Evolutionary conservation across 2,329 filamentous ascomycete genomes (phyloP), one percentile per base, ranked within the genome.

Genomic region (Periconia macrospinosa): DNA sequence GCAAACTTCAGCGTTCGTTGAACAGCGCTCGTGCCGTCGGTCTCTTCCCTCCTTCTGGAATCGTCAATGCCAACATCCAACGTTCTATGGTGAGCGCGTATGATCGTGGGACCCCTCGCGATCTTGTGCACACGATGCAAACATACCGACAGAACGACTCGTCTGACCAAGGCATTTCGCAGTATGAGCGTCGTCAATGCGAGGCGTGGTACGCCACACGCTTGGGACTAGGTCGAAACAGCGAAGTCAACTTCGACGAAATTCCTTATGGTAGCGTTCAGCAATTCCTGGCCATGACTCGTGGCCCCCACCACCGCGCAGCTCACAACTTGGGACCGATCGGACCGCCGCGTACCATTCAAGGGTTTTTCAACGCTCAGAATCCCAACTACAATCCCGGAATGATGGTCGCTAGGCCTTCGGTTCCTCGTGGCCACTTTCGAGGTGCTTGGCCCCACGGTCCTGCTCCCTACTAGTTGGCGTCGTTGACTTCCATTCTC

Each of bases 1-100:
- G 89, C 0, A 96, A 96, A 77, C 88, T 94, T 81, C 89, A 91
- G 75, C 84, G 92, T 55, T 94, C 90, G 61, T 88, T 90, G 55
- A 90, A 95, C 70, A 95, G 94, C 70, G 91, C 91, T 1, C 88
- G 91, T 69, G 87, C 91, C 67, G 86, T 93, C 61, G 92, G 92
- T 86, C 82, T 96, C 0, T 96, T 92, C 71, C 90, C 91, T 2
- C 91, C 91, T 6, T 88, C 89, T 59, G 86, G 87, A 45, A 86
- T 86, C 15, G 87, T 90, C 51, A 85, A 86, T 62, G 84, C 87
- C 15, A 86, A 90, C 58, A 87, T 92, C 68, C 89, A 92, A 69
- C 86, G 89, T 56, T 87, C 87, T 46, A 86, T 89, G 51, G 84
- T 86, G 48, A 92, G 89, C 19, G 87, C 90, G 65, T 96, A 85